Evolutionary conservation across 306 rosid genomes (phyloP), one percentile per base, ranked within the genome.

Genomic region (Quercus engelmannii): DNA sequence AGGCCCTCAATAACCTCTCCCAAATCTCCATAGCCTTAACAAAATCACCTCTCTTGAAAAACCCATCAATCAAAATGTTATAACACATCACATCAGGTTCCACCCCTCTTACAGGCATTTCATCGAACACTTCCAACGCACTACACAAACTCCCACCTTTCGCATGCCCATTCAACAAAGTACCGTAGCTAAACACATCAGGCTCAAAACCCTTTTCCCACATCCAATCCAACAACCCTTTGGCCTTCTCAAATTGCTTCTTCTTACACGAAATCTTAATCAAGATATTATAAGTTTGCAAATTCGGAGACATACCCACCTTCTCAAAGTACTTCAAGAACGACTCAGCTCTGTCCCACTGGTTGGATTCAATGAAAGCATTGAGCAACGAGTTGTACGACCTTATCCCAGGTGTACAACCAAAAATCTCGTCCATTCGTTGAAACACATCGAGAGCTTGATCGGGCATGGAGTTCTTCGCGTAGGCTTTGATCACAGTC

Each of bases 61-160:
- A 91, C 74, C 96, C 94, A 86, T 95, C 91, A 64, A 91, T 91
- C 80, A 96, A 82, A 82, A 91, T 87, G 74, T 93, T 91, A 78
- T 93, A 93, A 90, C 94, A 93, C 85, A 83, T 84, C 26, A 91
- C 97, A 83, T 95, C 99, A 26, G 92, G 88, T 3, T 58, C 56
- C 28, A 93, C 86, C 17, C 93, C 94, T 85, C 92, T 91, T 4
- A 82, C 92, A 68, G 85, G 69, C 99, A 91, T 96, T 96, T 89
- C 96, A 49, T 96, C 97, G 7, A 96, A 93, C 94, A 93, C 75
- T 74, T 91, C 91, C 76, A 86, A 68, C 1, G 99, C 99, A 76
- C 43, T 69, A 12, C 59, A 25, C 81, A 91, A 75, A 46, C 76
- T 82, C 5, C 98, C 92, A 33, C 25, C 78, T 69, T 89, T 96